Percentiles rank a stretch among this genome's conserved stretches.
These are phyloP conservation scores for Ochetophila trinervis DNA, from an alignment of 306 rosid genomes.

Conservation along the genomic window DNA sequence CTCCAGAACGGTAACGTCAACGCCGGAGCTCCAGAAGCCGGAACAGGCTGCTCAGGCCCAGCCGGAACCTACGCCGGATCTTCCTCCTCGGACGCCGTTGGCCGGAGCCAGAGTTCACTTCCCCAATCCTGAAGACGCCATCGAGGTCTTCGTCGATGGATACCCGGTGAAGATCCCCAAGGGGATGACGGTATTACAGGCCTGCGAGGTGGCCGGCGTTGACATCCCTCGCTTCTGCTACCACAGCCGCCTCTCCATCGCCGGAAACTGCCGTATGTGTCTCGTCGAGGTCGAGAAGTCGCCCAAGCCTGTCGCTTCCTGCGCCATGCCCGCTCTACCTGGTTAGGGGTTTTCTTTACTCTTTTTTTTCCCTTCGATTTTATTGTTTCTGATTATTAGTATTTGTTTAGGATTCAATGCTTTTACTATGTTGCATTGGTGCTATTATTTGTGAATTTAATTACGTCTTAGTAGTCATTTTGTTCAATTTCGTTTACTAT, in stretches of 20 bases:
- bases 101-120: slow-evolving; percentile 82
- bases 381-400: background rate
- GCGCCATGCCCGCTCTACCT: slow-evolving; percentile 99
- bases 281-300: slow-evolving; percentile 99
- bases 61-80: slow-evolving; percentile 37
- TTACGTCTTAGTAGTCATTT: too few species aligned
- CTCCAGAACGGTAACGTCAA: slow-evolving; percentile 57
- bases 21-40: slow-evolving; percentile 70
- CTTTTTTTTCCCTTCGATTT: background rate
- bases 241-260: slow-evolving; percentile 85
- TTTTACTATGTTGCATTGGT: too few species aligned
- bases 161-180: slow-evolving; percentile 90
- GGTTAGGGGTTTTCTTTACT: slow-evolving; percentile 33
- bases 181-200: slow-evolving; percentile 93
- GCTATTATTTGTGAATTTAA: too few species aligned
- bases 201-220: slow-evolving; percentile 93
- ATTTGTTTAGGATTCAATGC: too few species aligned
- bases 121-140: slow-evolving; percentile 73
- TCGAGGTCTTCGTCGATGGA: slow-evolving; percentile 92
- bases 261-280: slow-evolving; percentile 98
- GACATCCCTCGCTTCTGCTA: slow-evolving; percentile 95
- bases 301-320: slow-evolving; percentile 98
- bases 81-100: slow-evolving; percentile 57
- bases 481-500: too few species aligned
- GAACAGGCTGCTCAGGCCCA: slow-evolving; percentile 58